These are phyloP conservation scores for Eragrostis nindensis DNA, from an alignment of 176 grass and related monocot species.

Conservation along the genomic window DNA sequence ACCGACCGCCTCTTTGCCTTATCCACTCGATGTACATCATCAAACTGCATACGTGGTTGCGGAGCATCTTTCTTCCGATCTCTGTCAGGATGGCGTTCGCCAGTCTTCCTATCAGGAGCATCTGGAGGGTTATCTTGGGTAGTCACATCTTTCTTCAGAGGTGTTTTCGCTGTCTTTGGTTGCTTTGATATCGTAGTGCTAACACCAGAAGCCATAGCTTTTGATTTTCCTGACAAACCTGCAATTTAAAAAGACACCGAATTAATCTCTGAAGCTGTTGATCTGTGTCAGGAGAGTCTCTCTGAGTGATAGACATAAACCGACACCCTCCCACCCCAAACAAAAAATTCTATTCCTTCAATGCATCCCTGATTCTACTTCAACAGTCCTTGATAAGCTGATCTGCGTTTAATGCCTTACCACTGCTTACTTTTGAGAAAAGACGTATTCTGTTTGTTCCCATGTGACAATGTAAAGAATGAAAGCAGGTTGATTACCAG, in stretches of 20 bases:
- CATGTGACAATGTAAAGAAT: slow-evolving; percentile 16
- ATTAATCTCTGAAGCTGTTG: not conserved
- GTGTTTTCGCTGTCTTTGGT: slow-evolving; percentile 49
- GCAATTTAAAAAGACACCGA: slow-evolving; percentile 15
- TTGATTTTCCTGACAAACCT: slow-evolving; percentile 30
- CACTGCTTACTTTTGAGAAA: slow-evolving; percentile 28
- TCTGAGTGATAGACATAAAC: not conserved
- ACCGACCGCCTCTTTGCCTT: slow-evolving; percentile 66
- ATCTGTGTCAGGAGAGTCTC: not conserved
- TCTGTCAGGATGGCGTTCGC: slow-evolving; percentile 46
- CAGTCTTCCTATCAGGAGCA: slow-evolving; percentile 59
- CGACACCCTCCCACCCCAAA: not conserved
- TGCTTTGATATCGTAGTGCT: slow-evolving; percentile 45
- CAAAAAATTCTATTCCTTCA: not conserved
- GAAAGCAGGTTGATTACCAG: slow-evolving; percentile 47
- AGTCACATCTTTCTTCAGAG: slow-evolving; percentile 56
- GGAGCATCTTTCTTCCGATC: slow-evolving; percentile 61
- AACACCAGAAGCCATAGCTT: slow-evolving; percentile 22
- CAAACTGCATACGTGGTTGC: slow-evolving; percentile 74
- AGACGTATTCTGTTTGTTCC: slow-evolving; percentile 34
- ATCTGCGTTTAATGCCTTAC: not conserved
- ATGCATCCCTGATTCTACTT: not conserved
- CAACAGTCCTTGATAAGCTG: slow-evolving; percentile 10
- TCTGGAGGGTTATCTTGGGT: slow-evolving; percentile 40
- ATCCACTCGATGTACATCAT: slow-evolving; percentile 59